Conservation (phyloP, 177 flowering plant genomes). For the Telopea speciosissima region DNA sequence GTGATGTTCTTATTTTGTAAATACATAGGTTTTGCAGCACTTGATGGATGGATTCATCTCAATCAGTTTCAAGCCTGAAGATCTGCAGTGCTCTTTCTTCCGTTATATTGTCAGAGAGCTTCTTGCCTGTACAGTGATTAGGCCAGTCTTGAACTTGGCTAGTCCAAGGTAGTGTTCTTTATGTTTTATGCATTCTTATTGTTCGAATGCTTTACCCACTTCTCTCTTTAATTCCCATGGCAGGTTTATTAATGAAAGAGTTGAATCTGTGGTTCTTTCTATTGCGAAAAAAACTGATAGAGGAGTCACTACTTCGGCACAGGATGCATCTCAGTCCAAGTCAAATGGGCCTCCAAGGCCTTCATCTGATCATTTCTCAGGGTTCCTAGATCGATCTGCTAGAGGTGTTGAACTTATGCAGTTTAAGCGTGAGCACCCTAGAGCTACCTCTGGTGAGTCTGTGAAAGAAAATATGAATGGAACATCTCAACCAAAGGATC, state of each 20-base stretch:
- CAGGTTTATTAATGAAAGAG: slow-evolving; percentile 95
- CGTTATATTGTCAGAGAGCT: slow-evolving; percentile 72
- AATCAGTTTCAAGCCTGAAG: slow-evolving; percentile 73
- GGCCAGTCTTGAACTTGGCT: slow-evolving; percentile 87
- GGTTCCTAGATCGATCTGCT: slow-evolving; percentile 48
- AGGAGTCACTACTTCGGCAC: slow-evolving; percentile 28
- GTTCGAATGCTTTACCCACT: slow-evolving; percentile 13
- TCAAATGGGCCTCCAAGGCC: slow-evolving; percentile 37
- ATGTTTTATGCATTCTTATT: background rate
- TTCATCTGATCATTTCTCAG: slow-evolving; percentile 61
- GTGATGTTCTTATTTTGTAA: slow-evolving; percentile 8
- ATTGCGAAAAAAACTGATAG: slow-evolving; percentile 38
- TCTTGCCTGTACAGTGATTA: slow-evolving; percentile 91
- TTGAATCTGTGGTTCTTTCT: slow-evolving; percentile 60
- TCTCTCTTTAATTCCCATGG: slow-evolving; percentile 16
- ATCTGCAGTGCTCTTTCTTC: slow-evolving; percentile 81
- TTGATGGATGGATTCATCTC: slow-evolving; percentile 77
- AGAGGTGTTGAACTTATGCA: slow-evolving; percentile 92
- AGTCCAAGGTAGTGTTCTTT: slow-evolving; percentile 57
- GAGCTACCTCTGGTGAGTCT: slow-evolving; percentile 17
- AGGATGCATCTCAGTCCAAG: slow-evolving; percentile 38
- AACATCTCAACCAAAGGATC: slow-evolving; percentile 46
- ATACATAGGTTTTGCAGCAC: slow-evolving; percentile 86
- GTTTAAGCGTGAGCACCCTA: slow-evolving; percentile 48
- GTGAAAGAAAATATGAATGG: slow-evolving; percentile 27